These are phyloP conservation scores for Pseudogymnoascus sp. DNA, from an alignment of 2,329 filamentous ascomycete species.

Conservation along the genomic window DNA sequence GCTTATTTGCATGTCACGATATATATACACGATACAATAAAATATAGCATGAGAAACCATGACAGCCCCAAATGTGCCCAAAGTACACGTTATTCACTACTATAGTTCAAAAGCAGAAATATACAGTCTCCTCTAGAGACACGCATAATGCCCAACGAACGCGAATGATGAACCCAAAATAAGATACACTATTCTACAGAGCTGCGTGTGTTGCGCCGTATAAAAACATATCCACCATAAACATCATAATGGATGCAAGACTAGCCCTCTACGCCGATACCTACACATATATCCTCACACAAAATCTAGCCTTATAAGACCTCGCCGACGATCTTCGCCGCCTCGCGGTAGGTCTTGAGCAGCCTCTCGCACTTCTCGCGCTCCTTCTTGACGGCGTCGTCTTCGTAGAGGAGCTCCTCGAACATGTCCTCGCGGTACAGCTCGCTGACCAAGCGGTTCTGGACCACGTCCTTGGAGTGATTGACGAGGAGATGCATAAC, in stretches of 20 bases:
- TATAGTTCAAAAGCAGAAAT: background rate
- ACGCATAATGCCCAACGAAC: background rate
- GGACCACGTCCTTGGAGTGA: slow-evolving; percentile 94
- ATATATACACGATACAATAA: background rate
- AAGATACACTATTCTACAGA: slow-evolving; percentile 8
- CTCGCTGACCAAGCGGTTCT: slow-evolving; percentile 92
- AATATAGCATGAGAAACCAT: background rate
- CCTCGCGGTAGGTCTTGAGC: slow-evolving; percentile 91
- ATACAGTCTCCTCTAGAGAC: slow-evolving; percentile 1
- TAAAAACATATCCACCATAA: slow-evolving; percentile 6
- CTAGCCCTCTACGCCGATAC: slow-evolving; percentile 6
- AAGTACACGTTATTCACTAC: background rate
- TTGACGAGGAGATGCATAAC: slow-evolving; percentile 99
- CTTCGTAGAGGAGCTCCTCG: slow-evolving; percentile 89
- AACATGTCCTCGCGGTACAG: slow-evolving; percentile 90
- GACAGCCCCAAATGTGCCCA: background rate
- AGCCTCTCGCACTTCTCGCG: slow-evolving; percentile 97
- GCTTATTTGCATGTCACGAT: background rate
- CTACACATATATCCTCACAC: slow-evolving; percentile 3
- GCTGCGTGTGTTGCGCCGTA: slow-evolving; percentile 4
- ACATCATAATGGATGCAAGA: background rate
- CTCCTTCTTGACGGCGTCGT: slow-evolving; percentile 94
- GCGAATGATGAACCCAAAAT: background rate
- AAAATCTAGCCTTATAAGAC: slow-evolving; percentile 54
- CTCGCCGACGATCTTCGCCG: slow-evolving; percentile 95